phyloP scores from a whole-genome alignment of 2,329 filamentous ascomycete genomes.

The Alternaria sp. region DNA sequence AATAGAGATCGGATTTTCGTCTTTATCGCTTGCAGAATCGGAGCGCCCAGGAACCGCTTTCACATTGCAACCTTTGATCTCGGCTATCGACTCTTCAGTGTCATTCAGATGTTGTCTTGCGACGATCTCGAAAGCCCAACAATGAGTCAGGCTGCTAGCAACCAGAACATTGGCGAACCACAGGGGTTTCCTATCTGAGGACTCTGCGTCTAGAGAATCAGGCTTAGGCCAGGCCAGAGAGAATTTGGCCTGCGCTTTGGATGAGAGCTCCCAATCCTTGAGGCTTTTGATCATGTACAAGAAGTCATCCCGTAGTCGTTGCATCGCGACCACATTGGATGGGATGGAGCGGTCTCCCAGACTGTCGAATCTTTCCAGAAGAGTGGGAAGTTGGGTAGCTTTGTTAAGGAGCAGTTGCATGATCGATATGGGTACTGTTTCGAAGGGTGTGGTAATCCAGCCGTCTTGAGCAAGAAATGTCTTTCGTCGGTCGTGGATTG shows the following conservation, averaged over 20 bases:
- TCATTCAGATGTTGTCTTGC: constrained; percentile 1
- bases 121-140: constrained; percentile 15
- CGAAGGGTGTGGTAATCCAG: background rate
- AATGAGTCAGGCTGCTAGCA: constrained; percentile 16
- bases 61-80: background rate
- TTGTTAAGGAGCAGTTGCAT: background rate
- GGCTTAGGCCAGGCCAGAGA: background rate
- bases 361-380: background rate
- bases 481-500: background rate
- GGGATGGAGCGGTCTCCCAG: background rate
- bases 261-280: background rate
- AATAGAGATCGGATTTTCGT: background rate
- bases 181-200: background rate
- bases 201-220: background rate
- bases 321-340: background rate
- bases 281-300: background rate
- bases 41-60: background rate
- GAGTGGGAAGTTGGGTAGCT: background rate
- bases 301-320: background rate
- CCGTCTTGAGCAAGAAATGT: background rate
- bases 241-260: background rate
- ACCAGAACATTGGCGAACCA: constrained; percentile 18
- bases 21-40: background rate
- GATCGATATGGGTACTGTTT: background rate
- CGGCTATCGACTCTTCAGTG: background rate